These are phyloP conservation scores for Magnolia officinalis DNA, from an alignment of 164 flowering plant genomes.

Conservation along the genomic window DNA sequence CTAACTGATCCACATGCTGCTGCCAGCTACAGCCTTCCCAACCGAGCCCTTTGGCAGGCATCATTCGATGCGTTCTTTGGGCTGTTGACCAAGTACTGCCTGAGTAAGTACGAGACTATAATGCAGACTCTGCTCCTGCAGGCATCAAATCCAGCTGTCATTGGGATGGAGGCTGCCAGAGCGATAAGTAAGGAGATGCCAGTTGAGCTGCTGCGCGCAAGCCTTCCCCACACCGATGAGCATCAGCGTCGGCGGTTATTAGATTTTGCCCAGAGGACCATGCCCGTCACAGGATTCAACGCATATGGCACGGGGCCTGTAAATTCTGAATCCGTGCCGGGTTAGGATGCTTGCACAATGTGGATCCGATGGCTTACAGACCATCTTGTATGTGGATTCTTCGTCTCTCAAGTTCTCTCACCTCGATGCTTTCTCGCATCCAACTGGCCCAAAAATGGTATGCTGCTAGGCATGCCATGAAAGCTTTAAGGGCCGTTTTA, in stretches of 20 bases:
- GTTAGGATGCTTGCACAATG: slow-evolving; percentile 11
- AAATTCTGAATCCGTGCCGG: slow-evolving; percentile 42
- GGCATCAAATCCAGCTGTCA: slow-evolving; percentile 27
- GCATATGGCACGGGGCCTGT: slow-evolving; percentile 29
- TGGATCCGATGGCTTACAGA: not conserved
- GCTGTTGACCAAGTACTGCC: slow-evolving; percentile 73
- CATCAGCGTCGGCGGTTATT: slow-evolving; percentile 62
- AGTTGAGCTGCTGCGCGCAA: slow-evolving; percentile 75
- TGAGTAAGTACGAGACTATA: slow-evolving; percentile 71
- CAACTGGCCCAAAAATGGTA: not conserved
- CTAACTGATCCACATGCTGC: slow-evolving; percentile 57
- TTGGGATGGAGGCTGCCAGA: slow-evolving; percentile 54
- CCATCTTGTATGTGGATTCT: slow-evolving; percentile 3
- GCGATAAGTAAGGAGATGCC: slow-evolving; percentile 86
- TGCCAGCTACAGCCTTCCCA: slow-evolving; percentile 42
- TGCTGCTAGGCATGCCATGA: not conserved
- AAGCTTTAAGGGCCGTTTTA: not conserved
- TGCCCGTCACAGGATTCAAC: slow-evolving; percentile 51
- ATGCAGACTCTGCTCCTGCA: slow-evolving; percentile 54
- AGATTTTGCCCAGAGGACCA: slow-evolving; percentile 77
- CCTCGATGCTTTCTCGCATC: not conserved
- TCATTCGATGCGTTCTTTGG: slow-evolving; percentile 87
- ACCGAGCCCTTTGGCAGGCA: slow-evolving; percentile 79
- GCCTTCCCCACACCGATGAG: slow-evolving; percentile 87
- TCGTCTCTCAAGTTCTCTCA: not conserved